Conservation (phyloP, 2,329 filamentous ascomycete species). For the Sordariomycetes sp. region DNA sequence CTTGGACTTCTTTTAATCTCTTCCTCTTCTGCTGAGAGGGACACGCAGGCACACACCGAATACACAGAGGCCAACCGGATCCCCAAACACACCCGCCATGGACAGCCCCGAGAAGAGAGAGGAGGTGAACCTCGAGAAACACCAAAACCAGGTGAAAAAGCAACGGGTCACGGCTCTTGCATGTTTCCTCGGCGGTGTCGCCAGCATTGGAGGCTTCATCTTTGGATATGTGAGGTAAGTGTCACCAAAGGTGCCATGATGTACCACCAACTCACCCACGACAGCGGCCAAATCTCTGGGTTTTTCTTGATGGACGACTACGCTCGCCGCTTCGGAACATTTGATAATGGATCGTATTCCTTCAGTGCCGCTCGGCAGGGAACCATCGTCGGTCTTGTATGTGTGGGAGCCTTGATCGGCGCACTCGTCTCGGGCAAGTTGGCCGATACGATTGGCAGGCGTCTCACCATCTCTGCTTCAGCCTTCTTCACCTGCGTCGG, state of each 20-base stretch:
- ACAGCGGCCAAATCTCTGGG: slow-evolving; percentile 49
- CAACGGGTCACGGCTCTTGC: slow-evolving; percentile 29
- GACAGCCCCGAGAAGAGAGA: too few relatives aligned
- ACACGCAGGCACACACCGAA: too few relatives aligned
- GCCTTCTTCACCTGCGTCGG: slow-evolving; percentile 56
- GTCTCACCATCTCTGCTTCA: slow-evolving; percentile 51
- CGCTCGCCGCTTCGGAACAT: slow-evolving; percentile 40
- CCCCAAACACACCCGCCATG: too few relatives aligned
- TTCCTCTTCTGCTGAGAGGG: too few relatives aligned
- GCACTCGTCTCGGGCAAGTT: slow-evolving; percentile 50
- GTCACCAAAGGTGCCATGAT: not conserved
- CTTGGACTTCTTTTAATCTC: too few relatives aligned
- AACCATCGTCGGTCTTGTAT: slow-evolving; percentile 53
- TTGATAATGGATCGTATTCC: slow-evolving; percentile 23
- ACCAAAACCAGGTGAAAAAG: too few relatives aligned
- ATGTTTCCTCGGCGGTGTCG: slow-evolving; percentile 38
- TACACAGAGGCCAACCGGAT: too few relatives aligned
- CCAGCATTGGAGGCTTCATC: slow-evolving; percentile 47
- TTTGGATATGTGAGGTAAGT: slow-evolving; percentile 47
- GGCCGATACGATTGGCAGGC: slow-evolving; percentile 52
- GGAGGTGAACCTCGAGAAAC: too few relatives aligned
- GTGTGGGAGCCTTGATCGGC: slow-evolving; percentile 50
- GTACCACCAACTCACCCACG: not conserved
- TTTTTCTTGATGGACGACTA: slow-evolving; percentile 54
- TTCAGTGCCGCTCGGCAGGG: slow-evolving; percentile 54